phyloP scores from a whole-genome alignment of 148 eudicot genomes.

The Amaranthus cruentus region DNA sequence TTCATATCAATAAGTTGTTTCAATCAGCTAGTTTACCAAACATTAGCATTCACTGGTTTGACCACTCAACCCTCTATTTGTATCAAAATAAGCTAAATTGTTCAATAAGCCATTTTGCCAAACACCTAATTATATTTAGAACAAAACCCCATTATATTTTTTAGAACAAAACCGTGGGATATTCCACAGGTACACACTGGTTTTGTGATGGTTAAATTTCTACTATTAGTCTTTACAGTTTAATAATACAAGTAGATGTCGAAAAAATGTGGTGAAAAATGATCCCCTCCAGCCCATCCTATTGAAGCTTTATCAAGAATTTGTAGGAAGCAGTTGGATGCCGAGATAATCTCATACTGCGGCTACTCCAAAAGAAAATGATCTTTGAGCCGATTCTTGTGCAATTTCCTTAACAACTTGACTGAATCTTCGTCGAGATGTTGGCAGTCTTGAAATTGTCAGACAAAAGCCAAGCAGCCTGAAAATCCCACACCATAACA shows the following conservation, averaged over 20 bases:
- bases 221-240: neutral
- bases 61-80: too few species aligned
- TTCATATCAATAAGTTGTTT: too few species aligned
- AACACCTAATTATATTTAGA: too few species aligned
- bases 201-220: conserved; percentile 3
- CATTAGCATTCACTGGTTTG: too few species aligned
- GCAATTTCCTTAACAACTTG: conserved; percentile 24
- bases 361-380: conserved; percentile 14
- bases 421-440: conserved; percentile 27
- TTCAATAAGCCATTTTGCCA: too few species aligned
- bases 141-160: neutral
- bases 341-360: conserved; percentile 13
- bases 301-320: conserved; percentile 4
- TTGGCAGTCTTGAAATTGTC: conserved; percentile 33
- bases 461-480: conserved; percentile 34
- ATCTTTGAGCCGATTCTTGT: conserved; percentile 17
- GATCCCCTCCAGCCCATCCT: neutral
- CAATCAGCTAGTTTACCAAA: too few species aligned
- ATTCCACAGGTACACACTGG: neutral
- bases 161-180: neutral
- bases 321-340: neutral
- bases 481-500: conserved; percentile 3
- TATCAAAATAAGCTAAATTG: too few species aligned
- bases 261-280: neutral
- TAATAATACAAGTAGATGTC: neutral